Conservation (phyloP, 306 rosid species). For the Sicyos edulis region DNA sequence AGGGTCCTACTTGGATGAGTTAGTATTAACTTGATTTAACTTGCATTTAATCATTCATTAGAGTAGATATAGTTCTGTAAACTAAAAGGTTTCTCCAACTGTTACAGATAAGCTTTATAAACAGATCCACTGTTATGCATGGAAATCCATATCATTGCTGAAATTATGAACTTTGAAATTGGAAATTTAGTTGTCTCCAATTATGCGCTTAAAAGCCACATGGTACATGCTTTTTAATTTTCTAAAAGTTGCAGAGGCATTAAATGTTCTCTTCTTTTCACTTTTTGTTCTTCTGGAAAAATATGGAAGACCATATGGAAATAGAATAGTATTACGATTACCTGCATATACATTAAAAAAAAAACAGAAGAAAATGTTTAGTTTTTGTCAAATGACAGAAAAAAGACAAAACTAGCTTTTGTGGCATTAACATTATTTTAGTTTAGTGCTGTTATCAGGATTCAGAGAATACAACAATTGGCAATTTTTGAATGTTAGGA, state of each 20-base stretch:
- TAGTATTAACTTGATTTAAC: slow-evolving; percentile 3
- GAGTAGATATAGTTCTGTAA: slow-evolving; percentile 3
- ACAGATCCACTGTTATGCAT: slow-evolving; percentile 5
- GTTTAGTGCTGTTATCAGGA: not conserved
- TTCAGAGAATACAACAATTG: not conserved
- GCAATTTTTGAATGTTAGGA: not conserved
- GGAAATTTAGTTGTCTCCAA: not conserved
- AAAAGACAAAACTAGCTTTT: not conserved
- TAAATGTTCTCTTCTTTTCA: not conserved
- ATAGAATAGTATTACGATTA: not conserved
- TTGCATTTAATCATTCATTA: too few relatives aligned
- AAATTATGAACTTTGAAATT: not conserved
- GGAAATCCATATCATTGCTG: slow-evolving; percentile 12
- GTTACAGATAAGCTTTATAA: slow-evolving; percentile 12
- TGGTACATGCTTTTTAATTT: slow-evolving; percentile 5
- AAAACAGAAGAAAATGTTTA: not conserved
- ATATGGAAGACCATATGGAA: not conserved
- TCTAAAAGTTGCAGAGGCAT: not conserved
- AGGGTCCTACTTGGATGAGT: slow-evolving; percentile 16
- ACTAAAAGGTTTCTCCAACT: not conserved
- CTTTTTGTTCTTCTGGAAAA: not conserved
- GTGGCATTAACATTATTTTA: not conserved
- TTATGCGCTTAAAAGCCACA: slow-evolving; percentile 12
- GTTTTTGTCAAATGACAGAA: slow-evolving; percentile 1
- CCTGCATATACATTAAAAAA: not conserved